These are phyloP conservation scores for Coemansia asiatica DNA, from an alignment of 192 early-diverging fungal genomes.

Conservation along the genomic window DNA sequence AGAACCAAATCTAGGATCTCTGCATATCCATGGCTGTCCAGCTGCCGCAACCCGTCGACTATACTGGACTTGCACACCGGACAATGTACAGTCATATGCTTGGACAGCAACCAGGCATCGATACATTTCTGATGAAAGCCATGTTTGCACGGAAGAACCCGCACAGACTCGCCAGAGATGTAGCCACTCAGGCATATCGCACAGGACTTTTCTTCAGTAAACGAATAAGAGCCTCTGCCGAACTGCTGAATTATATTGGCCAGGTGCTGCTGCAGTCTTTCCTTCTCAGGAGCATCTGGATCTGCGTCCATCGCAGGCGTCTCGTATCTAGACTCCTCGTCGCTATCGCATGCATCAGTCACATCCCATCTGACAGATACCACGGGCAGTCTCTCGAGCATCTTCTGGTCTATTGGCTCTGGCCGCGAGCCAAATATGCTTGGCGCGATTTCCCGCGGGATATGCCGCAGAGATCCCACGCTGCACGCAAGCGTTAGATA, in stretches of 20 bases:
- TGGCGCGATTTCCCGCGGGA: constrained; percentile 38
- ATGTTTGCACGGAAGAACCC: constrained; percentile 71
- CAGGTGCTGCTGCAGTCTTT: constrained; percentile 30
- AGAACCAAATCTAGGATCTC: constrained; percentile 22
- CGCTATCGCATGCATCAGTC: neutral
- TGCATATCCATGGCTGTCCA: constrained; percentile 39
- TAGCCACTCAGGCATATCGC: constrained; percentile 76
- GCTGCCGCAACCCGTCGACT: constrained; percentile 25
- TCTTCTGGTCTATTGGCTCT: constrained; percentile 29
- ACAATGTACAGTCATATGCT: constrained; percentile 67
- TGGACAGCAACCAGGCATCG: constrained; percentile 72
- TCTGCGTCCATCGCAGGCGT: constrained; percentile 13
- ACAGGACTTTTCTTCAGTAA: constrained; percentile 65
- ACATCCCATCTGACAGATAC: constrained; percentile 42
- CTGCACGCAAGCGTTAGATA: constrained; percentile 42
- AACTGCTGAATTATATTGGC: constrained; percentile 37
- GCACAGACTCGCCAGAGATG: constrained; percentile 63
- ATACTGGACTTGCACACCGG: constrained; percentile 72
- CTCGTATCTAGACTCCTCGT: constrained; percentile 33
- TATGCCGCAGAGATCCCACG: constrained; percentile 40
- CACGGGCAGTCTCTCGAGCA: constrained; percentile 34
- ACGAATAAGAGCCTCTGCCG: constrained; percentile 42
- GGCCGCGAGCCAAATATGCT: constrained; percentile 31
- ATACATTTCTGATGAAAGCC: constrained; percentile 81
- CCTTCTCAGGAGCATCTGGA: constrained; percentile 5